Evolutionary conservation across 2,329 filamentous ascomycete species (phyloP), one percentile per base, ranked within the genome.

Genomic region (Pezicula carpinea): DNA sequence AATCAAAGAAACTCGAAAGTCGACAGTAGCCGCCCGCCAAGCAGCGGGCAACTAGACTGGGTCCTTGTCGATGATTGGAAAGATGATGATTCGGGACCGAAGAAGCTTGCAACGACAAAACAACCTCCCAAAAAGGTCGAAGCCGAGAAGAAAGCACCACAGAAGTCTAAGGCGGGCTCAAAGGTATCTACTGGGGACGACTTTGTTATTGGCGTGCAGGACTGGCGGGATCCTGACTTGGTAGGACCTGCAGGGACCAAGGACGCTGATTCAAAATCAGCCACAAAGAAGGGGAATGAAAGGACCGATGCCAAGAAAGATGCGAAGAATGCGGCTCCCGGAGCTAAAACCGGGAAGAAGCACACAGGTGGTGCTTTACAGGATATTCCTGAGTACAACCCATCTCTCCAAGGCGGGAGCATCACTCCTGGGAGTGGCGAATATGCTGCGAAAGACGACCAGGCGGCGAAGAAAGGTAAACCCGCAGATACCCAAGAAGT

Each of bases 191-290:
- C 62, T 18, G 65, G 71, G 39, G 84, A 89, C 62, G 79, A 76
- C 47, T 92, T 91, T 62, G 76, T 87, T 38, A 91, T 92, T 58
- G 88, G 87, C n/a, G 82, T 90, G 11, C 86, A 93, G 55, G 88
- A 93, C 62, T 92, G 88, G 88, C 79, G 87, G 55, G 88, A 93
- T 63, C 85, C 87, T 5, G 87, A 89, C 62, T 69, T 89, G 15
- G 71, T 89, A 18, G 74, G 50, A n/a, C 40, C 54, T 5, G 35
- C 52, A 13, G 54, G 53, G 13, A 44, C 43, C 33, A 61, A 60
- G 33, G 56, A 59, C 42, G 53, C 61, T 18, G 55, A 26, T 52
- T 42, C 18, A 50, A 61, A 53, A 40, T 46, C 17, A 42, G 14
- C 46, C 11, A 57, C 54, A 31, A 46, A 46, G 10, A 56, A 62